Evolutionary conservation across 1,139 yeast genomes (phyloP).

Genomic region (Nakaseomyces nivariensis): DNA sequence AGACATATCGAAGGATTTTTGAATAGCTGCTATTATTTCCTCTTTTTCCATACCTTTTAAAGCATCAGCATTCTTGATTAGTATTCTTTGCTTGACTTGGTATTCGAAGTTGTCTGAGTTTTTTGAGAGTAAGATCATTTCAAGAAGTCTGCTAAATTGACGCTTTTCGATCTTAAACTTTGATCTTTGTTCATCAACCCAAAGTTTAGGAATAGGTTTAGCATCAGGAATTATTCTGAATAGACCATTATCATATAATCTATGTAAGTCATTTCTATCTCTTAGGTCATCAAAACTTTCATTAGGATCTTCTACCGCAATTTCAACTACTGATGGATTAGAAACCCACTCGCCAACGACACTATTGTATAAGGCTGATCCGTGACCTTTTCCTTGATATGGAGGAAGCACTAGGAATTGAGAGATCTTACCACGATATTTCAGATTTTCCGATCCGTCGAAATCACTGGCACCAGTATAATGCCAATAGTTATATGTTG

Average conservation of each 20-base stretch:
- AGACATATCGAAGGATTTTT: conserved; percentile 61
- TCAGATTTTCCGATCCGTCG: conserved; percentile 35
- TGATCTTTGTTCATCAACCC: conserved; percentile 35
- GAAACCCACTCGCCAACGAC: conserved; percentile 46
- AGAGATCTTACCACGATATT: conserved; percentile 65
- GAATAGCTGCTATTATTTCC: conserved; percentile 57
- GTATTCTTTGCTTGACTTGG: conserved; percentile 63
- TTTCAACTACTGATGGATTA: conserved; percentile 50
- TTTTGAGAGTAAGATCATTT: conserved; percentile 54
- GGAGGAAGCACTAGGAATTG: conserved; percentile 83
- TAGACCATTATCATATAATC: conserved; percentile 34
- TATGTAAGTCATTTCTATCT: conserved; percentile 65
- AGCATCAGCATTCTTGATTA: conserved; percentile 70
- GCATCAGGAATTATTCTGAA: conserved; percentile 18
- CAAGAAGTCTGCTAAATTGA: conserved; percentile 68
- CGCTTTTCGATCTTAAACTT: conserved; percentile 59
- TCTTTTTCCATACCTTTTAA: conserved; percentile 53
- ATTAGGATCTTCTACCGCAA: conserved; percentile 92
- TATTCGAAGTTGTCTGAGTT: conserved; percentile 34
- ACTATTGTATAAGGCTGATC: conserved; percentile 51
- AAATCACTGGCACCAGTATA: conserved; percentile 50
- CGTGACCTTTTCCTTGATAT: conserved; percentile 61
- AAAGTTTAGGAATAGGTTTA: conserved; percentile 23
- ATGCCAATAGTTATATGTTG: conserved; percentile 78
- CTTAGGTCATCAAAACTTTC: conserved; percentile 87